phyloP scores from a whole-genome alignment of 2,329 filamentous ascomycete genomes.

The Coniochaeta hoffmannii region DNA sequence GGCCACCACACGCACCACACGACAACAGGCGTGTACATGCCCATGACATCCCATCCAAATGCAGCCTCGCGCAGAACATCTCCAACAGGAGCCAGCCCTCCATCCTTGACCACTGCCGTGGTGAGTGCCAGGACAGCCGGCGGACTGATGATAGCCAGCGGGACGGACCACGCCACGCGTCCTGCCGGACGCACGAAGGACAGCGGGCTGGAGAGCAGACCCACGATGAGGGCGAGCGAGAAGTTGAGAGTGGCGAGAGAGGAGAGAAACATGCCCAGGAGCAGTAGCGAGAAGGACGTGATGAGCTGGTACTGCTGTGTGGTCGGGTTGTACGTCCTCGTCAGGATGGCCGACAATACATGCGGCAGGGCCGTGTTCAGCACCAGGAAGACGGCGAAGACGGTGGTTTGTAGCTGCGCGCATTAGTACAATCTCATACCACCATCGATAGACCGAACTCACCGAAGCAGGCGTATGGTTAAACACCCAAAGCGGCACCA shows the following conservation, averaged over 20 bases:
- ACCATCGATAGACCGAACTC: slow-evolving; percentile 23
- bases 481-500: slow-evolving; percentile 79
- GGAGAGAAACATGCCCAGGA: slow-evolving; percentile 86
- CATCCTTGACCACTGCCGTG: slow-evolving; percentile 32
- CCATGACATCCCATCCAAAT: slow-evolving; percentile 84
- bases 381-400: slow-evolving; percentile 51
- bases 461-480: slow-evolving; percentile 64
- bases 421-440: neutral
- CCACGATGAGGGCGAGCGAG: slow-evolving; percentile 78
- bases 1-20: slow-evolving; percentile 98
- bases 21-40: slow-evolving; percentile 80
- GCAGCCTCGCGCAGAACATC: slow-evolving; percentile 64
- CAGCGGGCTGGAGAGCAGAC: slow-evolving; percentile 69
- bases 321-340: slow-evolving; percentile 43
- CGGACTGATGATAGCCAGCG: slow-evolving; percentile 57
- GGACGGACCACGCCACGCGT: slow-evolving; percentile 34
- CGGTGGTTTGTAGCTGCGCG: slow-evolving; percentile 46
- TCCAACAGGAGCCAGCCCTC: slow-evolving; percentile 46
- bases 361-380: slow-evolving; percentile 50
- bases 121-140: slow-evolving; percentile 41
- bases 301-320: slow-evolving; percentile 68
- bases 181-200: slow-evolving; percentile 56
- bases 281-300: slow-evolving; percentile 86
- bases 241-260: slow-evolving; percentile 95
- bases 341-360: slow-evolving; percentile 47